Evolutionary conservation across 2,329 filamentous ascomycete species (phyloP).

Genomic region (Thelonectria blattea): DNA sequence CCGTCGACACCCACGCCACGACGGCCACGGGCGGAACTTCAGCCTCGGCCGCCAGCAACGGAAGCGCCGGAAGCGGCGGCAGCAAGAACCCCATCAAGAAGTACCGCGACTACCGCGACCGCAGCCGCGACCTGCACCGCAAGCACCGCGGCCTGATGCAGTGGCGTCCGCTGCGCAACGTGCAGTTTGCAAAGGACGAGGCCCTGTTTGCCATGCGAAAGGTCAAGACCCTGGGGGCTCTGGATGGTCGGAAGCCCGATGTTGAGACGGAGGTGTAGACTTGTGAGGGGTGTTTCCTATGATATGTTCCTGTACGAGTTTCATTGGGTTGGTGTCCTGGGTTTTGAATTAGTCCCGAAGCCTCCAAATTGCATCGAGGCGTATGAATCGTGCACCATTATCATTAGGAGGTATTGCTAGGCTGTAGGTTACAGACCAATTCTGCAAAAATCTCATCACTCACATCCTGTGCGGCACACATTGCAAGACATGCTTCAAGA

Average conservation of each 20-base stretch:
- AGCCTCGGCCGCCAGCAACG: conserved; percentile 41
- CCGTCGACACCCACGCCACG: conserved; percentile 50
- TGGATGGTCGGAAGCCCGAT: conserved; percentile 84
- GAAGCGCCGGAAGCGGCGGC: conserved; percentile 41
- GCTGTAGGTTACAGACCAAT: background rate
- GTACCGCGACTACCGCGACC: conserved; percentile 68
- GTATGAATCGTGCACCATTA: conserved; percentile 12
- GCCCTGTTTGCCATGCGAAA: conserved; percentile 78
- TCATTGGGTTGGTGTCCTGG: background rate
- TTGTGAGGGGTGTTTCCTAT: background rate
- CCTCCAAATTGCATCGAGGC: conserved; percentile 24
- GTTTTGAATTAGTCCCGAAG: background rate
- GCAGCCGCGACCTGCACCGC: conserved; percentile 77
- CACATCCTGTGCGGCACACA: too few relatives aligned
- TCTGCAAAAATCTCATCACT: too few relatives aligned
- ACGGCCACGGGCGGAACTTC: conserved; percentile 30
- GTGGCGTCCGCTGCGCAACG: conserved; percentile 88
- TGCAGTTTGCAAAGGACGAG: conserved; percentile 87
- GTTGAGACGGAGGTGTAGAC: conserved; percentile 76
- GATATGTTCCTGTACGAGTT: background rate
- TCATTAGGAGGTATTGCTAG: background rate
- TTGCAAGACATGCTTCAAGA: too few relatives aligned
- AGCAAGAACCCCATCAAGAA: conserved; percentile 62
- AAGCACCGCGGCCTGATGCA: conserved; percentile 94
- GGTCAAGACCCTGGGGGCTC: conserved; percentile 75